These are phyloP conservation scores for Coprinopsis marcescibilis DNA, from an alignment of 768 basidiomycete species.

Conservation along the genomic window DNA sequence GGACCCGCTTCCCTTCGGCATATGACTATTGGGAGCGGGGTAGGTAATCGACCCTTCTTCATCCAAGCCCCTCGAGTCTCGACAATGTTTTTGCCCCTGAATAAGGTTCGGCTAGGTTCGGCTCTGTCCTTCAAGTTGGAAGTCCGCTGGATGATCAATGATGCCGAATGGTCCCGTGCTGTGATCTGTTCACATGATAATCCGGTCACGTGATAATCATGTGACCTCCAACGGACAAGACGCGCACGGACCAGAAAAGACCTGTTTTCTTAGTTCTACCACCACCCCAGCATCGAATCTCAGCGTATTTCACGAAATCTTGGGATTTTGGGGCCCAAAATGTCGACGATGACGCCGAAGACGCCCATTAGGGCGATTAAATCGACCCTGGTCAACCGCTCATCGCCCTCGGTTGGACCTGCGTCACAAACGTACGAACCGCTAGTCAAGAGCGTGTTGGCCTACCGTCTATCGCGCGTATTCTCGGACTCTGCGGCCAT, in stretches of 20 bases:
- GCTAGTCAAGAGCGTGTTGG: constrained; percentile 55
- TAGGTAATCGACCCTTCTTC: too few relatives aligned
- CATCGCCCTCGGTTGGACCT: constrained; percentile 51
- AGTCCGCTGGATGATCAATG: too few relatives aligned
- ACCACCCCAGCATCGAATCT: neutral
- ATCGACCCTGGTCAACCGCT: constrained; percentile 38
- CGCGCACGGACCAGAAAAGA: neutral
- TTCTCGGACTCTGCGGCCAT: constrained; percentile 45
- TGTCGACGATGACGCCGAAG: neutral
- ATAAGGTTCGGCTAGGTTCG: too few relatives aligned
- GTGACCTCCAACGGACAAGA: neutral
- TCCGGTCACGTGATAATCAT: neutral
- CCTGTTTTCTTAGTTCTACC: neutral
- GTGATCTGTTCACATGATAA: too few relatives aligned
- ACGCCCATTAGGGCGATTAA: constrained; percentile 47
- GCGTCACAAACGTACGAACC: constrained; percentile 60
- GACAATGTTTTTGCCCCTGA: too few relatives aligned
- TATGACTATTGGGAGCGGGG: too few relatives aligned
- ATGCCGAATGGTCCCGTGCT: too few relatives aligned
- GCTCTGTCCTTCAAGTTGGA: too few relatives aligned
- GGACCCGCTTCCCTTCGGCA: too few relatives aligned
- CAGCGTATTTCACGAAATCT: neutral
- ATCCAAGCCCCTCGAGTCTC: too few relatives aligned
- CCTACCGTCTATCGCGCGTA: constrained; percentile 52
- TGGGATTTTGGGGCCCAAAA: neutral